Evolutionary conservation across 768 basidiomycete species (phyloP), one percentile per base, ranked within the genome.

Genomic region (Mrakia frigida): DNA sequence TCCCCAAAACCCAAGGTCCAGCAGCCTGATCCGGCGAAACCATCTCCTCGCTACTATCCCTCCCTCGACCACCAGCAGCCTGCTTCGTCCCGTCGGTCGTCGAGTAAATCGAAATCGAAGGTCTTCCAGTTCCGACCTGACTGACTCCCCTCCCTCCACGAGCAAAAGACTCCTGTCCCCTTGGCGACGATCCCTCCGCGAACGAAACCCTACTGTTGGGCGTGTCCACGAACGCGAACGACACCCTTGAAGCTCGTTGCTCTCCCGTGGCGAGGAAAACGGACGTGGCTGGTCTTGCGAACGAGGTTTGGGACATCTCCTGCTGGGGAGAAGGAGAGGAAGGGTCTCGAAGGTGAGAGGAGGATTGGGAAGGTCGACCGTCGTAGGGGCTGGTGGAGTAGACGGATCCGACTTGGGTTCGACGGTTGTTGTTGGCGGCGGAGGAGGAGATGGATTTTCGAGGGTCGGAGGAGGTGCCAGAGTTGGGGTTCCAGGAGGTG

Each of bases 121-220:
- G 65, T 25, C 74, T 50, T 31, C 53, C 14, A 39, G 37, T 37
- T 53, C 50, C 43, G 25, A 43, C 18, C 41, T 68, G 50, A 56
- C 68, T 56, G 21, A 43, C 11, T 60, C 68, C 35, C 16, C 53
- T n/a, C 6, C 52, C 50, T 21, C n/a, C 23, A 10, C 74, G 50
- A 67, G 50, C 56, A 43, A 75, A 41, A n/a, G 52, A 33, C n/a
- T 28, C 23, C 3, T 43, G n/a, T n/a, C n/a, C 31, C 50, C 76
- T 65, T 53, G 80, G 79, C 41, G 76, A 10, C 80, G 81, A 21
- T 81, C 77, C 77, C 78, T 50, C 82, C 46, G 80, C 82, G 60
- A 83, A 80, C 21, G 83, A 84, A 37, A 82, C 78, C 14, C 83
- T 74, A 0, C 81, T 82, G 78, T 79, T 74, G 46, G 82, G 79